phyloP scores from a whole-genome alignment of 108 stramenopile species.

The Cyclotella atomus region DNA sequence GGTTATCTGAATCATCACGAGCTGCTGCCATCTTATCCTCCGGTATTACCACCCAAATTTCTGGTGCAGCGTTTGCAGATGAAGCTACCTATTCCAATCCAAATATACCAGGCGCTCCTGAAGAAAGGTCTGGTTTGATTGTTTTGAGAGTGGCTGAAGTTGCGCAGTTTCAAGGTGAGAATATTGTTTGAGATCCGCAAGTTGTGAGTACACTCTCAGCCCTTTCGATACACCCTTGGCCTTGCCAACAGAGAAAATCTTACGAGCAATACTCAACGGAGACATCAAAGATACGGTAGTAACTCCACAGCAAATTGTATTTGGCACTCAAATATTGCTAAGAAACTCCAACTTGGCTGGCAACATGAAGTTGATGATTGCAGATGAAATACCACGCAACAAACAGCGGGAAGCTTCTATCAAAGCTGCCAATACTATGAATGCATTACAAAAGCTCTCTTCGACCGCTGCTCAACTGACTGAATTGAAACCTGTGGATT shows the following conservation, averaged over 20 bases:
- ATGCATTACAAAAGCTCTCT: constrained; percentile 56
- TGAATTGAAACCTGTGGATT: constrained; percentile 49
- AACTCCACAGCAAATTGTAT: constrained; percentile 68
- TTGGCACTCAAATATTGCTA: constrained; percentile 67
- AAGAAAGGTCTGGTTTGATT: constrained; percentile 53
- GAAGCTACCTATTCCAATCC: constrained; percentile 40
- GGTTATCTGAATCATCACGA: constrained; percentile 17
- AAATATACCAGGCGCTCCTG: constrained; percentile 48
- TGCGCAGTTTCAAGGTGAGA: constrained; percentile 58
- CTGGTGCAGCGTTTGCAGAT: constrained; percentile 11
- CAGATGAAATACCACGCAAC: constrained; percentile 53
- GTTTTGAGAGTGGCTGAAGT: constrained; percentile 73
- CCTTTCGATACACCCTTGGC: too few relatives aligned
- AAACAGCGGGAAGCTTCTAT: constrained; percentile 44
- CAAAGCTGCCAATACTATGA: constrained; percentile 61
- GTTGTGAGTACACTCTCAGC: too few relatives aligned
- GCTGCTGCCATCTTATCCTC: neutral
- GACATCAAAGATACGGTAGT: constrained; percentile 51
- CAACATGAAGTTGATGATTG: constrained; percentile 70
- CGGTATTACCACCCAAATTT: neutral
- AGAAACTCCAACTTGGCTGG: constrained; percentile 66
- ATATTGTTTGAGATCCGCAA: neutral
- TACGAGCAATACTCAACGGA: constrained; percentile 60
- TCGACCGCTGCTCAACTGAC: constrained; percentile 47
- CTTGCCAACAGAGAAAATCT: constrained; percentile 72